Evolutionary conservation across 441 rosid species (phyloP).

Genomic region (Cnidoscolus chayamansa): DNA sequence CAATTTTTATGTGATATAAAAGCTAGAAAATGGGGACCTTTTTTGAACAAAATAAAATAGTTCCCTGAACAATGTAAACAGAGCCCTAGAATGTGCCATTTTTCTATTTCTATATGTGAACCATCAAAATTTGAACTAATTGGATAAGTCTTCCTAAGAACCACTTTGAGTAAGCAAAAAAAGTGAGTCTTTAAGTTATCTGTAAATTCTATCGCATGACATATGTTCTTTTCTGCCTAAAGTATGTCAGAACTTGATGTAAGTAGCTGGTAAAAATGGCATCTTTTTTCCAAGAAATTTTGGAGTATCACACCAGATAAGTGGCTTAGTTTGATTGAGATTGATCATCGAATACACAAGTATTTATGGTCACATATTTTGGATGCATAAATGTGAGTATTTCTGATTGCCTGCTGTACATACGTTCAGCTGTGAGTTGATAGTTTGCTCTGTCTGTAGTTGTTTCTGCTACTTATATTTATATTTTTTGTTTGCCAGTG

Average conservation of each 20-base stretch:
- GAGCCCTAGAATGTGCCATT: background rate
- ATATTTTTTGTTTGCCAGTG: background rate
- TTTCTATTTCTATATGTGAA: background rate
- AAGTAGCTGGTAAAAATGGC: background rate
- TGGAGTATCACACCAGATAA: background rate
- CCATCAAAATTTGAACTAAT: background rate
- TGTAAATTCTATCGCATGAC: background rate
- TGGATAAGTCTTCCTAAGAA: background rate
- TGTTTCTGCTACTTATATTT: background rate
- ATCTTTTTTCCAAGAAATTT: background rate
- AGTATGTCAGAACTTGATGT: background rate
- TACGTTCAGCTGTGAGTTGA: background rate
- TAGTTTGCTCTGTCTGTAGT: background rate
- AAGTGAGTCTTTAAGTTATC: background rate
- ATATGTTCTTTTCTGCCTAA: background rate
- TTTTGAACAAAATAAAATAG: conserved; percentile 3
- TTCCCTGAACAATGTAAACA: background rate
- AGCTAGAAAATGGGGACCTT: background rate
- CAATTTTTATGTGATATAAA: background rate
- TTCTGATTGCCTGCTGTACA: background rate
- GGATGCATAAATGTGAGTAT: background rate
- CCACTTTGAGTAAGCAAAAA: background rate
- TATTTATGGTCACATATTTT: background rate
- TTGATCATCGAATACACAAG: background rate
- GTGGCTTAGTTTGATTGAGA: background rate